Conservation (phyloP, 495 filamentous ascomycete species). For the Aspergillus incahuasiensis region DNA sequence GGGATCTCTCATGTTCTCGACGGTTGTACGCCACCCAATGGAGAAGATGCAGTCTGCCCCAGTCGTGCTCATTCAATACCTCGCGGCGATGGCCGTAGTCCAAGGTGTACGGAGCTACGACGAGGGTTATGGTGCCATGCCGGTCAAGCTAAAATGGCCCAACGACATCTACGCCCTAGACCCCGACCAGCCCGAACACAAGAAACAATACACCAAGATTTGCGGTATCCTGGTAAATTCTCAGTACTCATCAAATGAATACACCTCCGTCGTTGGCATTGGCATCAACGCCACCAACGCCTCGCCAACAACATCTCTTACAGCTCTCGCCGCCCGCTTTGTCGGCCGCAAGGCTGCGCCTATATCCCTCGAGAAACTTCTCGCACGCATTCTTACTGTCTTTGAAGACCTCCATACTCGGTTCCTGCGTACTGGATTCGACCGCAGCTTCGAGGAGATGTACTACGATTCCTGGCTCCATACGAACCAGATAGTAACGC, state of each 20-base stretch:
- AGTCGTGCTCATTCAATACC: slow-evolving; percentile 91
- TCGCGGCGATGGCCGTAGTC: slow-evolving; percentile 85
- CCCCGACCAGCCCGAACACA: slow-evolving; percentile 51
- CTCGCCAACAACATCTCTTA: slow-evolving; percentile 81
- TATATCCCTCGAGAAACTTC: slow-evolving; percentile 73
- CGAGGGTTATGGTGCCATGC: slow-evolving; percentile 63
- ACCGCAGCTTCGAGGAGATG: slow-evolving; percentile 60
- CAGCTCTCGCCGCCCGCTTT: slow-evolving; percentile 54
- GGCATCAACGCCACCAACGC: slow-evolving; percentile 86
- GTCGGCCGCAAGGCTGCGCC: slow-evolving; percentile 39
- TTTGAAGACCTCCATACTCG: slow-evolving; percentile 74
- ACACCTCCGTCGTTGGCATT: slow-evolving; percentile 83
- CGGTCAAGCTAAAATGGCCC: slow-evolving; percentile 92
- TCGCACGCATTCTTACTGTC: slow-evolving; percentile 73
- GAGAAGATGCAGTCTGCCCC: slow-evolving; percentile 67
- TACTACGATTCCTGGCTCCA: slow-evolving; percentile 94
- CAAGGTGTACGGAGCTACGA: slow-evolving; percentile 80
- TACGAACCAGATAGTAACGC: slow-evolving; percentile 78
- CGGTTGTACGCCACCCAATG: slow-evolving; percentile 74
- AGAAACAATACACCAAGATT: slow-evolving; percentile 77
- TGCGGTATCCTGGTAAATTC: slow-evolving; percentile 93
- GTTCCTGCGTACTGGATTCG: slow-evolving; percentile 72
- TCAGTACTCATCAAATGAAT: slow-evolving; percentile 68
- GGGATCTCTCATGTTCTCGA: slow-evolving; percentile 81
- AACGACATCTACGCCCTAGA: slow-evolving; percentile 91